Conservation (phyloP, 2,329 filamentous ascomycete genomes). For the Byssoonygena ceratinophila region DNA sequence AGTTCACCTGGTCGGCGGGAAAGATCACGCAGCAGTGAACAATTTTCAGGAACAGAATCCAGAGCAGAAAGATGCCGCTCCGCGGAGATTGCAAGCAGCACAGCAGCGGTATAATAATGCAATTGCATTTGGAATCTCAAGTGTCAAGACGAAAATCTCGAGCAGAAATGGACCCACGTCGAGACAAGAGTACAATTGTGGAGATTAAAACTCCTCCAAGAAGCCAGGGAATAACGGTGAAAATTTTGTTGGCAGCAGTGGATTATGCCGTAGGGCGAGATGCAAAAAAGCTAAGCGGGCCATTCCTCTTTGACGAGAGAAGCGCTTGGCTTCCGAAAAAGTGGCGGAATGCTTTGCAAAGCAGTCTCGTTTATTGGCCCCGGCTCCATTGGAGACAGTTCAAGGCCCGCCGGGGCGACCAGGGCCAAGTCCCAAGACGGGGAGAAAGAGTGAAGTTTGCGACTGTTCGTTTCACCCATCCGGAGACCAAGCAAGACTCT, state of each 20-base stretch:
- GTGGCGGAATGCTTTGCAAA: constrained; percentile 1
- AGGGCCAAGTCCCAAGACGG: background rate
- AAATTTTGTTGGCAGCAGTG: background rate
- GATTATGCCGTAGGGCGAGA: background rate
- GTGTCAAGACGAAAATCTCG: background rate
- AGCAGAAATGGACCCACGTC: background rate
- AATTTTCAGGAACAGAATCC: background rate
- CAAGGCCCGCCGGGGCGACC: background rate
- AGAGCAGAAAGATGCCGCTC: background rate
- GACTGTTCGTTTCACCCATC: background rate
- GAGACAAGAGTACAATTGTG: background rate
- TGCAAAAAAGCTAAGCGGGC: background rate
- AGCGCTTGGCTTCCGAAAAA: constrained; percentile 2
- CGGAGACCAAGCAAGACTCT: background rate
- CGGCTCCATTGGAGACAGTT: background rate
- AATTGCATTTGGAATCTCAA: constrained; percentile 1
- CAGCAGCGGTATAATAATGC: background rate
- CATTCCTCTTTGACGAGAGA: background rate
- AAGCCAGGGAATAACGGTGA: background rate
- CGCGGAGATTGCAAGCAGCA: background rate
- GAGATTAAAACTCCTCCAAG: background rate
- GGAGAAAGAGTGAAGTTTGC: background rate
- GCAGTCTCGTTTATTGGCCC: background rate
- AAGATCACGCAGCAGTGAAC: background rate
- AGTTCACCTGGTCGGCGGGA: background rate